These are phyloP conservation scores for Xylaria sp. DNA, from an alignment of 2,329 filamentous ascomycete genomes.

Conservation along the genomic window DNA sequence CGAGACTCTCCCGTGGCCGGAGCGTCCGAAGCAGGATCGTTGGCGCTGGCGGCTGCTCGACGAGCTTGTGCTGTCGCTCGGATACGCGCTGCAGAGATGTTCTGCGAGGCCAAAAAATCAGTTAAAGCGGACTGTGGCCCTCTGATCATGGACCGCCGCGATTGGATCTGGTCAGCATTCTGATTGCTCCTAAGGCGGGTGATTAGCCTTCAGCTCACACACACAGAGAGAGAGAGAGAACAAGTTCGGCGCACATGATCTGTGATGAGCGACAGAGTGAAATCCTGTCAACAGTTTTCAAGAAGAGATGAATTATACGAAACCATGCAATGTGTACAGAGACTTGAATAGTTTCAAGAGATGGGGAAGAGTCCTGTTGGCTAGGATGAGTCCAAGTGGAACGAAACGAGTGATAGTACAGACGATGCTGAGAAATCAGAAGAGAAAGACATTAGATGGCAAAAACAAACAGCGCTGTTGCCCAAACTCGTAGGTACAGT, in stretches of 20 bases:
- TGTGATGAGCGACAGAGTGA: not conserved
- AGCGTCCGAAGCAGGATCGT: slow-evolving; percentile 22
- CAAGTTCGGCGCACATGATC: slow-evolving; percentile 38
- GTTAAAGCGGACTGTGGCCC: slow-evolving; percentile 49
- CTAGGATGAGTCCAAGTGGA: not conserved
- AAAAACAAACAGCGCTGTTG: not conserved
- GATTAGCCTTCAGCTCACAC: slow-evolving; percentile 24
- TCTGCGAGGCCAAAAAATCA: slow-evolving; percentile 47
- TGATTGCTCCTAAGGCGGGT: slow-evolving; percentile 32
- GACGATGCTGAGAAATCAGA: not conserved
- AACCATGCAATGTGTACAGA: slow-evolving; percentile 1
- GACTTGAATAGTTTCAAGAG: not conserved
- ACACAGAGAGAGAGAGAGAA: not conserved
- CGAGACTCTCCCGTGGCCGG: slow-evolving; percentile 25
- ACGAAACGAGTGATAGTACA: not conserved
- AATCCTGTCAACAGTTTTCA: not conserved
- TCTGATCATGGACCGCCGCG: slow-evolving; percentile 39
- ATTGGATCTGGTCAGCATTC: slow-evolving; percentile 33
- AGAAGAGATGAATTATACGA: not conserved
- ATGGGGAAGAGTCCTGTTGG: not conserved
- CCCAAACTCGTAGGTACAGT: not conserved
- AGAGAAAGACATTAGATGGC: too few species aligned
- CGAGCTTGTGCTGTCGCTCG: slow-evolving; percentile 40
- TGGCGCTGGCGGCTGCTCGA: slow-evolving; percentile 32
- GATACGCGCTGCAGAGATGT: slow-evolving; percentile 47